Conservation (phyloP, 257 asterid species). For the Marsdenia floribunda region DNA sequence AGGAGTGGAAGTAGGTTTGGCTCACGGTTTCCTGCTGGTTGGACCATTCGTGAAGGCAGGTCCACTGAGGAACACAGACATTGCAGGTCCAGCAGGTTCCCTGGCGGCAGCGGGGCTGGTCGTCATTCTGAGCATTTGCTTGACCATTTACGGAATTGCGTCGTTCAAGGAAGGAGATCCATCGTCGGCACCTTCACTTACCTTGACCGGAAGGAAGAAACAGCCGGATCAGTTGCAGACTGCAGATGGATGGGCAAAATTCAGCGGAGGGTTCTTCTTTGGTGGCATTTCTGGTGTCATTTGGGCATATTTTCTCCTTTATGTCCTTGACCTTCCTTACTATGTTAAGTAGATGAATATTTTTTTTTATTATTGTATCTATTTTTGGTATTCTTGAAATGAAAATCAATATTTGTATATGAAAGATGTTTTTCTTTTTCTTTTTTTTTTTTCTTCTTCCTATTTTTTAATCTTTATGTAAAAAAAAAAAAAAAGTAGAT, state of each 20-base stretch:
- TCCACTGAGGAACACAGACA: constrained; percentile 64
- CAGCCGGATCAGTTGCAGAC: constrained; percentile 81
- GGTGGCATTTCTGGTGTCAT: constrained; percentile 90
- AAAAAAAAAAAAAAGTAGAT: no score
- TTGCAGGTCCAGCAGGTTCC: constrained; percentile 66
- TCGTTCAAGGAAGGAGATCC: constrained; percentile 81
- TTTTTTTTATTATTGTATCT: neutral
- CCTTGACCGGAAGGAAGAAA: constrained; percentile 82
- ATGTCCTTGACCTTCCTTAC: constrained; percentile 88
- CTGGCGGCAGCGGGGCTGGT: constrained; percentile 85
- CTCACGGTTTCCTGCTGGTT: constrained; percentile 83
- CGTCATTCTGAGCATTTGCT: constrained; percentile 58
- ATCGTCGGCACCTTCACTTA: constrained; percentile 66
- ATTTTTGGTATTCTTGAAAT: constrained; percentile 10
- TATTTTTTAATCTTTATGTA: no score
- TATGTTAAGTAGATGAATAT: constrained; percentile 41
- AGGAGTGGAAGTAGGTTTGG: constrained; percentile 77
- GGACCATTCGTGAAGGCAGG: constrained; percentile 84
- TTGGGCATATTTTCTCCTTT: constrained; percentile 91
- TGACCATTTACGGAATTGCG: constrained; percentile 72
- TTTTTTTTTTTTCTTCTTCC: no score
- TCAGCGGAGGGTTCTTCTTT: constrained; percentile 92
- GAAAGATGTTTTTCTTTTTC: neutral
- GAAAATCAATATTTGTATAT: constrained; percentile 25
- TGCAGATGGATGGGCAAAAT: constrained; percentile 86